Percentiles rank a stretch among this genome's conserved stretches.
phyloP scores from a whole-genome alignment of 1,284 basidiomycete genomes.

The Trichosporon asahii region DNA sequence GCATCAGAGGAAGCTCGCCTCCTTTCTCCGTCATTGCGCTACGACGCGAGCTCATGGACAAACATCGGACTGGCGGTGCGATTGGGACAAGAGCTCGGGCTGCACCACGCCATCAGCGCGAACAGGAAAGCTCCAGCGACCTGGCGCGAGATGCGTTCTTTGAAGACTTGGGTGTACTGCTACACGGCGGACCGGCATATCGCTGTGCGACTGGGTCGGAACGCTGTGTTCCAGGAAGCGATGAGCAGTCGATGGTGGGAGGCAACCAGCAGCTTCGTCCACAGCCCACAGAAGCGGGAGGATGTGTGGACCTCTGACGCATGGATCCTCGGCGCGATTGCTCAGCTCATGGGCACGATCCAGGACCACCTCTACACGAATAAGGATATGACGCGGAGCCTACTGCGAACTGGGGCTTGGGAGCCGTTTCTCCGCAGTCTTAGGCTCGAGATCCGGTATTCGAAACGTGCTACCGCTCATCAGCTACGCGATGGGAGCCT shows the following conservation, averaged over 20 bases:
- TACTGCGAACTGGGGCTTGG: not conserved
- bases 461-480: not conserved
- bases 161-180: slow-evolving; percentile 24
- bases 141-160: slow-evolving; percentile 16
- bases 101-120: not conserved
- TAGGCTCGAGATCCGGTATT: not conserved
- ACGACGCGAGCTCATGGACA: slow-evolving; percentile 18
- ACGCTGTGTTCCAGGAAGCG: slow-evolving; percentile 17
- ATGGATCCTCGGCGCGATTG: slow-evolving; percentile 11
- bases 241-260: slow-evolving; percentile 25
- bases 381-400: slow-evolving; percentile 9
- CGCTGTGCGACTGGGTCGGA: slow-evolving; percentile 18
- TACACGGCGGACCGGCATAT: slow-evolving; percentile 18
- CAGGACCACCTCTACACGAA: slow-evolving; percentile 19
- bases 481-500: slow-evolving; percentile 14
- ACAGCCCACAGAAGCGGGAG: not conserved
- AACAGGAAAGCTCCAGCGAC: not conserved
- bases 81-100: slow-evolving; percentile 15
- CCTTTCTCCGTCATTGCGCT: slow-evolving; percentile 13
- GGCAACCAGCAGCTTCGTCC: not conserved
- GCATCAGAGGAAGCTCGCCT: slow-evolving; percentile 12
- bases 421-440: not conserved
- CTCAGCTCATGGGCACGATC: slow-evolving; percentile 16
- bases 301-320: slow-evolving; percentile 15
- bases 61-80: slow-evolving; percentile 17